These are phyloP conservation scores for Ceriops decandra DNA, from an alignment of 345 rosid species.

Conservation along the genomic window DNA sequence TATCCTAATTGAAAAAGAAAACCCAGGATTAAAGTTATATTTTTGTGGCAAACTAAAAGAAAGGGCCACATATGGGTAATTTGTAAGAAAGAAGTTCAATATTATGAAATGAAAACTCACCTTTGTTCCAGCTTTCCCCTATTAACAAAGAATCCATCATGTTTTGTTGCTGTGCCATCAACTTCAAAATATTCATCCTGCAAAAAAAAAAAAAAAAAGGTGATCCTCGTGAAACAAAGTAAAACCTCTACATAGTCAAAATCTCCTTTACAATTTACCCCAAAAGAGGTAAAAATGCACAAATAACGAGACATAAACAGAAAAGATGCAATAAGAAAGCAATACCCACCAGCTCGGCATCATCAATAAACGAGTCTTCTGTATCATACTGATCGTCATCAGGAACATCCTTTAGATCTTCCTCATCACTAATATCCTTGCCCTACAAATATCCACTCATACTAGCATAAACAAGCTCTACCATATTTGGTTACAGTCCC, in stretches of 20 bases:
- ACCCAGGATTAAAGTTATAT: too few relatives aligned
- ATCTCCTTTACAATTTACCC: neutral
- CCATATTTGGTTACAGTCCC: neutral
- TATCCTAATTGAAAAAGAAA: too few relatives aligned
- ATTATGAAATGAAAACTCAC: slow-evolving; percentile 17
- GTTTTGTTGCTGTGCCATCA: slow-evolving; percentile 21
- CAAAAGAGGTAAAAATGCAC: neutral
- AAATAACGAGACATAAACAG: slow-evolving; percentile 3
- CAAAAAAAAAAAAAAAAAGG: neutral
- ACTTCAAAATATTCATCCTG: slow-evolving; percentile 30
- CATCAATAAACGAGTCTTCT: slow-evolving; percentile 27
- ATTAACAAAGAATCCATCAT: slow-evolving; percentile 26
- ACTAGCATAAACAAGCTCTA: too few relatives aligned
- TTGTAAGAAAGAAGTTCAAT: slow-evolving; percentile 1
- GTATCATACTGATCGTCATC: slow-evolving; percentile 26
- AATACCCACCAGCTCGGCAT: slow-evolving; percentile 23
- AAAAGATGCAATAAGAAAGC: neutral
- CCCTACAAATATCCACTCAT: slow-evolving; percentile 13
- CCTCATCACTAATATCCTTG: slow-evolving; percentile 22
- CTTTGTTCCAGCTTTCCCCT: slow-evolving; percentile 22
- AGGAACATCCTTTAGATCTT: slow-evolving; percentile 23
- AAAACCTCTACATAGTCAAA: neutral
- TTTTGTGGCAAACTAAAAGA: too few relatives aligned
- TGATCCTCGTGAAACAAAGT: neutral
- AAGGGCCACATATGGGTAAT: neutral